Conservation (phyloP, 1,284 basidiomycete genomes). For the Porogramme epimiltina region DNA sequence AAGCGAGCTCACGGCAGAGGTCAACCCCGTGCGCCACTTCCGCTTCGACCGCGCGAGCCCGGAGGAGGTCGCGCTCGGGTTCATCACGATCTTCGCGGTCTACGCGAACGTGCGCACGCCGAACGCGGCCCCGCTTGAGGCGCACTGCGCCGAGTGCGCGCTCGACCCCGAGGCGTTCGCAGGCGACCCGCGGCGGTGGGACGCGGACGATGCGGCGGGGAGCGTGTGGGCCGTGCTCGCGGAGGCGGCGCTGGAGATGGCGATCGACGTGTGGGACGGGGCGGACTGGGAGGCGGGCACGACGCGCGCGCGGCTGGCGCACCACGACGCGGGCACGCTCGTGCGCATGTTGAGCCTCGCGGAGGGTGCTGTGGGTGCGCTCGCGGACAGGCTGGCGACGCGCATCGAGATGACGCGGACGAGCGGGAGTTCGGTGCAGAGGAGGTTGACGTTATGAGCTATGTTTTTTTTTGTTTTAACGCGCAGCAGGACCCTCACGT, state of each 20-base stretch:
- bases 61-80: constrained; percentile 1
- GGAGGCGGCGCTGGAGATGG: constrained; percentile 1
- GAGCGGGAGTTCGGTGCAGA: too few relatives aligned
- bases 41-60: neutral
- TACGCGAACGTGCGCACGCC: neutral
- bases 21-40: neutral
- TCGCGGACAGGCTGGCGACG: neutral
- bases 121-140: neutral
- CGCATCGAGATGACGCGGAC: neutral
- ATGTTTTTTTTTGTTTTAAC: too few relatives aligned
- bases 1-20: neutral
- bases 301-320: neutral
- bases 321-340: neutral
- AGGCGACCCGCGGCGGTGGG: too few relatives aligned
- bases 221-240: neutral
- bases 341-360: neutral
- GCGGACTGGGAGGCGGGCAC: neutral
- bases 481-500: too few relatives aligned
- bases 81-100: neutral
- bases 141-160: neutral
- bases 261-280: neutral
- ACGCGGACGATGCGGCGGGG: too few relatives aligned
- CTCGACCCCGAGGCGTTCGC: neutral
- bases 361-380: neutral
- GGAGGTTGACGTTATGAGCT: too few relatives aligned